Evolutionary conservation across 805 yeast species (phyloP), one percentile per base, ranked within the genome.

Genomic region (Komagataella kurtzmanii): DNA sequence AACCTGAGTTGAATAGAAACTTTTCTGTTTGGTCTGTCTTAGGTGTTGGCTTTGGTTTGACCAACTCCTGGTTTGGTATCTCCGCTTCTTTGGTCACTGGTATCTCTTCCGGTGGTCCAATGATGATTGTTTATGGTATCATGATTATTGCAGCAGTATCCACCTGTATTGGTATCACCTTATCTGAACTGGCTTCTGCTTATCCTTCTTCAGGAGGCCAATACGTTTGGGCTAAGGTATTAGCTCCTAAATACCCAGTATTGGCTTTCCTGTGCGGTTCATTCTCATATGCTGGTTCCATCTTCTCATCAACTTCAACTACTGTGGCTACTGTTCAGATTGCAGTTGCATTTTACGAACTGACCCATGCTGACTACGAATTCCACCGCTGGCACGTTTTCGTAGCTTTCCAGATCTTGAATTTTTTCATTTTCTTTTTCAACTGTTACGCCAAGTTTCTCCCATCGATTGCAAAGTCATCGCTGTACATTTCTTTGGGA

Each of bases 21-120:
- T 76, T 74, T 57, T 64, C 68, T n/a, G 63, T 73, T 49, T 61
- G 71, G 66, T 72, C 81, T 1, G 61, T 79, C 1, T 60, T 79
- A 45, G 83, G 83, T 50, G 77, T 78, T 40, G 82, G 82, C 7
- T 79, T 79, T 56, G 82, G 83, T 12, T 62, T 79, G 46, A 79
- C 83, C 14, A 78, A 77, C 59, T 76, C 82, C 1, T 79, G 84
- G 83, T 73, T 74, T 53, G 83, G 83, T 52, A 73, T 79, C 19
- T 72, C 81, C 10, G 79, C 82, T 3, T 71, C 81, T 1, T 66
- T 79, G 54, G 70, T 74, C 44, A 70, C 80, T 3, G 81, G 83
- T 56, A 75, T 79, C 43, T 64, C 72, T 18, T 69, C 78, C 50
- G 83, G 84, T 55, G 83, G 84, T 3, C 83, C 83, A 18, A 65